Conservation (phyloP, 1,284 basidiomycete genomes). For the Rhodofomes roseus region DNA sequence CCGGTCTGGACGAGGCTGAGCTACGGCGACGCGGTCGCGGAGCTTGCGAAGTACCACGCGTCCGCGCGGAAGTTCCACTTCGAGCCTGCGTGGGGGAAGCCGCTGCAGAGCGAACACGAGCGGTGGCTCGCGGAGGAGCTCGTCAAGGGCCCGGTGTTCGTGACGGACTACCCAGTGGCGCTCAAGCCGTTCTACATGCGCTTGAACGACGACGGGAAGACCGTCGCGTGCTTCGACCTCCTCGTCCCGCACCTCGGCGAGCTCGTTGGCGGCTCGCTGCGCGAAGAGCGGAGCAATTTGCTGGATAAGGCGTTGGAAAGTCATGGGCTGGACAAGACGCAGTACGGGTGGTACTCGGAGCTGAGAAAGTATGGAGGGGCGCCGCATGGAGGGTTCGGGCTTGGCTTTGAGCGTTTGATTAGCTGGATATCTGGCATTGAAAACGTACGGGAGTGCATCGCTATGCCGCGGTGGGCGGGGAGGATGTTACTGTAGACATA, state of each 20-base stretch:
- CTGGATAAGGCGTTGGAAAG: constrained; percentile 51
- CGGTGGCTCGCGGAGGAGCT: constrained; percentile 78
- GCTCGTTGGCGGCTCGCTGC: constrained; percentile 86
- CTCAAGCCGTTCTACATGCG: constrained; percentile 99
- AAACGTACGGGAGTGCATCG: constrained; percentile 86
- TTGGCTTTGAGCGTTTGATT: constrained; percentile 88
- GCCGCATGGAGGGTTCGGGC: constrained; percentile 89
- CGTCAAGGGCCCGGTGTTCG: constrained; percentile 77
- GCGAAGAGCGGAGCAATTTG: constrained; percentile 75
- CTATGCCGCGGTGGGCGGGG: constrained; percentile 88
- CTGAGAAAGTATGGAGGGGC: constrained; percentile 78
- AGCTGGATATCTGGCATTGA: constrained; percentile 81
- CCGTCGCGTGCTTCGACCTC: constrained; percentile 93
- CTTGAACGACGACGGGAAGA: constrained; percentile 47
- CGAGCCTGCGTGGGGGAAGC: constrained; percentile 65
- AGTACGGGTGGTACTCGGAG: constrained; percentile 86
- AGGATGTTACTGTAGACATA: constrained; percentile 55
- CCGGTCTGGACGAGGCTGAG: constrained; percentile 69
- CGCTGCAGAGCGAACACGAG: constrained; percentile 89
- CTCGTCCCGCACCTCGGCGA: constrained; percentile 89
- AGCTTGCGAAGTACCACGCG: constrained; percentile 44
- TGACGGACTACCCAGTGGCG: constrained; percentile 81
- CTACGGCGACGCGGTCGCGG: constrained; percentile 74
- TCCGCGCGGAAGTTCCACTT: constrained; percentile 44
- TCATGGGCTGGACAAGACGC: constrained; percentile 47